Conservation (phyloP, 768 basidiomycete genomes). For the Mycena olivaceomarginata region DNA sequence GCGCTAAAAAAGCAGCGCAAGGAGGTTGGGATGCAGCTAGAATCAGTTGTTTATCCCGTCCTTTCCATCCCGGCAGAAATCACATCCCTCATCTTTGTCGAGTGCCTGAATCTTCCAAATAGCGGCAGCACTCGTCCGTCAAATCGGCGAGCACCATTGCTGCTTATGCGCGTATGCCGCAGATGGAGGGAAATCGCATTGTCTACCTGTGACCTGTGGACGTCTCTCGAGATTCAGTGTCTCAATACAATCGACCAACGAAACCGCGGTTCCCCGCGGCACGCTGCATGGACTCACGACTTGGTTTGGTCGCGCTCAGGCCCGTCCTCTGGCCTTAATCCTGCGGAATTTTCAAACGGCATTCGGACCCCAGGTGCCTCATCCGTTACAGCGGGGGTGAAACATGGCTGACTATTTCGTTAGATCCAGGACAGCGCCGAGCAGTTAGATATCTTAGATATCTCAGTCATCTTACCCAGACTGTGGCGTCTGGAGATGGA, state of each 20-base stretch:
- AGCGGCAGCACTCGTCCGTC: background rate
- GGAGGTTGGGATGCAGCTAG: too few species aligned
- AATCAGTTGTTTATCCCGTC: background rate
- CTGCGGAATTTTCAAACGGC: too few species aligned
- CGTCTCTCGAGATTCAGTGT: background rate
- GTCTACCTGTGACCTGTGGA: background rate
- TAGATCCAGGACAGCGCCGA: background rate
- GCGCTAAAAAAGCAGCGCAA: too few species aligned
- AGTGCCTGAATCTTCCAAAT: background rate
- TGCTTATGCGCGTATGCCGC: background rate
- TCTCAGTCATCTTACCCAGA: background rate
- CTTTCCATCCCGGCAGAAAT: slow-evolving; percentile 1
- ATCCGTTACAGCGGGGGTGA: background rate
- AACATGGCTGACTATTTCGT: background rate
- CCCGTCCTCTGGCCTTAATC: background rate
- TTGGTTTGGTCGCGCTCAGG: background rate
- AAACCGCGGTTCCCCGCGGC: background rate
- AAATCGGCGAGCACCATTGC: background rate
- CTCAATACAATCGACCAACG: background rate
- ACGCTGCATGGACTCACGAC: background rate
- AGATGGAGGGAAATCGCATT: background rate
- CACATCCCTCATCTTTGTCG: background rate
- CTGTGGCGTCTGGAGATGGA: background rate
- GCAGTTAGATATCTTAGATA: background rate
- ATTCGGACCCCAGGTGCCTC: background rate